phyloP scores from a whole-genome alignment of 257 asterid species.

The Lavandula angustifolia region DNA sequence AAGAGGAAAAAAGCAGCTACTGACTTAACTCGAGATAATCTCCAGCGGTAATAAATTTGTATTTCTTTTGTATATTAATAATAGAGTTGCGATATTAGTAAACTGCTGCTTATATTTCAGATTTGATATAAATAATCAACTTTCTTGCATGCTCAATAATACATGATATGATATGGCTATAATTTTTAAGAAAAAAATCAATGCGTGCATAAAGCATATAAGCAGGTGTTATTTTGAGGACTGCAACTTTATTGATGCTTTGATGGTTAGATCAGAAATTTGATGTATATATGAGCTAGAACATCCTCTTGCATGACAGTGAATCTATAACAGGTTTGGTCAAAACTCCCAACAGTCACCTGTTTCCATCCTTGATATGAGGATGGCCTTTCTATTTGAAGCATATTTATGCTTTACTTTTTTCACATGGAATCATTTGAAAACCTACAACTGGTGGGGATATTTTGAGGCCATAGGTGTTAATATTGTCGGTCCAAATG shows the following conservation, averaged over 20 bases:
- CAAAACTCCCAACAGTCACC: background rate
- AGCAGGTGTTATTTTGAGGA: background rate
- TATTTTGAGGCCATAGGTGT: background rate
- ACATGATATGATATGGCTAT: background rate
- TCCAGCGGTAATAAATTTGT: constrained; percentile 59
- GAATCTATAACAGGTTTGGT: background rate
- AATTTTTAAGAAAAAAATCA: background rate
- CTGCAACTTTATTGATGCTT: constrained; percentile 3
- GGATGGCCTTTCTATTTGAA: background rate
- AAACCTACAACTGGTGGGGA: background rate
- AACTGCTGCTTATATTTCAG: background rate
- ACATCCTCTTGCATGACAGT: background rate
- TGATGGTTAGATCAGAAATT: constrained; percentile 11
- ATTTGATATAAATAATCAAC: background rate
- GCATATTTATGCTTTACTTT: background rate
- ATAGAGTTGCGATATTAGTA: background rate
- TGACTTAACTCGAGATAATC: constrained; percentile 85
- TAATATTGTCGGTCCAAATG: constrained; percentile 4
- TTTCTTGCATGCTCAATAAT: background rate
- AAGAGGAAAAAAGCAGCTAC: constrained; percentile 89
- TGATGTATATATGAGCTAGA: background rate
- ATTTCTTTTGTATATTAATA: background rate
- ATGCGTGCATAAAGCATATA: background rate
- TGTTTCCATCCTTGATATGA: constrained; percentile 13
- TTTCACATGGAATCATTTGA: background rate